phyloP scores from a whole-genome alignment of 805 yeast species.

The Sugiyamaella boreocaroliniensis region DNA sequence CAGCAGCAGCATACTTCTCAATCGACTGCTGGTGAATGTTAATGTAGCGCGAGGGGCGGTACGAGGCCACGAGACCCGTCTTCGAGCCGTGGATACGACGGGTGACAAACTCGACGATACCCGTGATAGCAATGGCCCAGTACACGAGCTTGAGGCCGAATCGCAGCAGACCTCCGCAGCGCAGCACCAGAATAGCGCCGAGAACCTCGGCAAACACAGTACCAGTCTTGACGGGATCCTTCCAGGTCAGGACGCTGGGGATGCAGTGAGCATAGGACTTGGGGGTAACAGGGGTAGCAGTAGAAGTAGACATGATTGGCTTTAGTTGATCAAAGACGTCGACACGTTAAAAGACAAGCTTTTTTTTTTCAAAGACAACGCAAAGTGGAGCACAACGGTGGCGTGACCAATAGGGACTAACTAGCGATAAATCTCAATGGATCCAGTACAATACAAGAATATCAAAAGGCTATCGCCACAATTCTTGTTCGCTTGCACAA shows the following conservation, averaged over 20 bases:
- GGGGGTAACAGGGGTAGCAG: not conserved
- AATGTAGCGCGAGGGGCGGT: constrained; percentile 55
- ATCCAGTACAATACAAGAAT: too few species aligned
- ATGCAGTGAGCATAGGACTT: constrained; percentile 9
- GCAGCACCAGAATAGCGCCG: constrained; percentile 47
- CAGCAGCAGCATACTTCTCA: constrained; percentile 37
- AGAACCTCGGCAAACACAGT: constrained; percentile 45
- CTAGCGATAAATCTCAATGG: too few species aligned
- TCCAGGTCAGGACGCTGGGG: constrained; percentile 58
- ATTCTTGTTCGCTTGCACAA: not conserved
- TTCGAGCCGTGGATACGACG: constrained; percentile 59
- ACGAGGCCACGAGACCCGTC: constrained; percentile 67
- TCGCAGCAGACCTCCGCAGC: constrained; percentile 27
- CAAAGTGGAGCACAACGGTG: too few species aligned
- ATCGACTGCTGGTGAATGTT: constrained; percentile 35
- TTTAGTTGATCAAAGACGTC: too few species aligned
- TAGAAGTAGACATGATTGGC: too few species aligned
- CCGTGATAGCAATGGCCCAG: constrained; percentile 54
- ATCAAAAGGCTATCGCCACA: too few species aligned
- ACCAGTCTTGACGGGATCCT: constrained; percentile 68
- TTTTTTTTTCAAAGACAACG: too few species aligned
- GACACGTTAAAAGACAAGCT: too few species aligned
- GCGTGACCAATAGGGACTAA: too few species aligned
- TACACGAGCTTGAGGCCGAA: constrained; percentile 38
- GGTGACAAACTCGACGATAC: constrained; percentile 70